A percentile compares a stretch with the other conserved stretches of the same genome.
Evolutionary conservation across 2,329 filamentous ascomycete genomes (phyloP).

Genomic region (Cordyceps sp.): DNA sequence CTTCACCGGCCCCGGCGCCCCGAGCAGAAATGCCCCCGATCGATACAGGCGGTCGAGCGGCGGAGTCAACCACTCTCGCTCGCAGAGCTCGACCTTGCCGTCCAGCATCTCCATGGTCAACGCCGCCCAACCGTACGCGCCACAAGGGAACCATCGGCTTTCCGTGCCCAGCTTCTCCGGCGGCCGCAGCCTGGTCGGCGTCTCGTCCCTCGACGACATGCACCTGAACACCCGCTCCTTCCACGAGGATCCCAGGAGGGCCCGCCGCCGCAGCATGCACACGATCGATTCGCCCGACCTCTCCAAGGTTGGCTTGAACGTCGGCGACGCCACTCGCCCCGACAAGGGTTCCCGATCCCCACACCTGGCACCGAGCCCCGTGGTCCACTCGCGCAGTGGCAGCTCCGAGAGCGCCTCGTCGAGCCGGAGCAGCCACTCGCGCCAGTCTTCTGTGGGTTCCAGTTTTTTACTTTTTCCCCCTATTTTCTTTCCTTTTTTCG

Average conservation of each 20-base stretch:
- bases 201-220: slow-evolving; percentile 49
- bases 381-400: slow-evolving; percentile 27
- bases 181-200: slow-evolving; percentile 22
- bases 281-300: slow-evolving; percentile 27
- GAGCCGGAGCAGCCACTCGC: slow-evolving; percentile 39
- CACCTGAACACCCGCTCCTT: slow-evolving; percentile 39
- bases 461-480: slow-evolving; percentile 3
- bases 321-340: slow-evolving; percentile 6
- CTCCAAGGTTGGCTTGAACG: slow-evolving; percentile 4
- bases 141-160: slow-evolving; percentile 12
- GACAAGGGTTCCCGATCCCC: slow-evolving; percentile 23
- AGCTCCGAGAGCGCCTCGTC: slow-evolving; percentile 51
- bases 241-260: slow-evolving; percentile 57
- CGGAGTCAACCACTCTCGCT: slow-evolving; percentile 21
- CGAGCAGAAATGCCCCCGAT: slow-evolving; percentile 44
- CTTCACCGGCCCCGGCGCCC: slow-evolving; percentile 21
- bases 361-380: slow-evolving; percentile 15
- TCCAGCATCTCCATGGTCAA: slow-evolving; percentile 9
- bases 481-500: too few relatives aligned
- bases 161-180: slow-evolving; percentile 29
- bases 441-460: slow-evolving; percentile 48
- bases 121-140: slow-evolving; percentile 13
- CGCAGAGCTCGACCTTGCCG: slow-evolving; percentile 17
- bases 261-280: slow-evolving; percentile 71
- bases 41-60: slow-evolving; percentile 58